Base-by-base conservation (phyloP, 2,329 filamentous ascomycete genomes). In the Hortaea sp. region DNA sequence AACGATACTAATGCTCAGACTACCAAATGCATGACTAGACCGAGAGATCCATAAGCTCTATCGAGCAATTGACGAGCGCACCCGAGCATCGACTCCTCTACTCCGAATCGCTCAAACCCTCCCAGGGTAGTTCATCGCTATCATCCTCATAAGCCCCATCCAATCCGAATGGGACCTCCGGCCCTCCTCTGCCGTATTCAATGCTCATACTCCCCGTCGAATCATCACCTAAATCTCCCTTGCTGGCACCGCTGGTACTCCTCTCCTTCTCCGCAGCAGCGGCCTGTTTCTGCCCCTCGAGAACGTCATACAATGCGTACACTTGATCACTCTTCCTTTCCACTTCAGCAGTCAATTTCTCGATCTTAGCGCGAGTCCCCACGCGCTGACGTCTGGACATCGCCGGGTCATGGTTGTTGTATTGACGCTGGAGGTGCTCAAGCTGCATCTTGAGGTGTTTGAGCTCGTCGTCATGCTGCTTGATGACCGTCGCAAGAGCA, bases 401-500 rank as follows among this genome's bases (percentile, higher is more conserved):
- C 1, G 79, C 75, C 43, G 82, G 77, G 65, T 92, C 83, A 47
- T 81, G 77, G 20, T 70, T 70, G 53, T 80, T 79, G 64, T 88
- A 87, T 34, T 75, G 67, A 3, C 71, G 71, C 56, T 84, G 78
- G 48, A 79, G 75, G 31, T 73, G 53, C 0, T 75, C 70, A n/a
- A 88, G 75, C 57, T 83, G 75, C 54, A 84, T 73, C 64, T 85
- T 84, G 44, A 94, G 68, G 61, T 94, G 85, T 9, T 76, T 74
- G 39, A 89, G 76, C 63, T 95, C 88, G 61, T 94, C 87, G 55
- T 86, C 75, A 3, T 94, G 70, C 6, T 81, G 77, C 66, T 94
- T 92, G 63, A 94, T 82, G 20, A 94, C 85, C n/a, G 82, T 78
- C 6, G 85, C 84, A 27, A 95, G 77, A 7, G 88, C 87, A 39